These are phyloP conservation scores for Iris macrosiphon DNA, from an alignment of 106 monocot species.

Conservation along the genomic window DNA sequence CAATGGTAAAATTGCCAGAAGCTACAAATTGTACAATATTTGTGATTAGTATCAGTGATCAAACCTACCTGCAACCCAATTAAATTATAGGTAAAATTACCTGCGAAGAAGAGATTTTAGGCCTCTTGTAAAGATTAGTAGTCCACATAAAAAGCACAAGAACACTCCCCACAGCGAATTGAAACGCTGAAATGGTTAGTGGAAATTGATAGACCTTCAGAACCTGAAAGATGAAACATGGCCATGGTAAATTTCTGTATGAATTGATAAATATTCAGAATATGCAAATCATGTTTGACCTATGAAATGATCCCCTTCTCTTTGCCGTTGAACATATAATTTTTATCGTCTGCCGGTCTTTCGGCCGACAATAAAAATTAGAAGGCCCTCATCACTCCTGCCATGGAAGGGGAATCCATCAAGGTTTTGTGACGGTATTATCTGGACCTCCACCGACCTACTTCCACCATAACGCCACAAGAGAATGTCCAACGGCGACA, in stretches of 20 bases:
- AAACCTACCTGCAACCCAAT: background rate
- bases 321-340: too few species aligned
- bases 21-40: slow-evolving; percentile 17
- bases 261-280: too few species aligned
- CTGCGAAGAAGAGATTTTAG: slow-evolving; percentile 48
- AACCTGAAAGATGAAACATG: slow-evolving; percentile 28
- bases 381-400: too few species aligned
- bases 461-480: too few species aligned
- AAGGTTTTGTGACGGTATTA: too few species aligned
- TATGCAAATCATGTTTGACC: too few species aligned
- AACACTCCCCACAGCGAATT: slow-evolving; percentile 47
- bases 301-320: too few species aligned
- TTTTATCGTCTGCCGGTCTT: too few species aligned
- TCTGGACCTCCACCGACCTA: too few species aligned
- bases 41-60: background rate
- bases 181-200: slow-evolving; percentile 45
- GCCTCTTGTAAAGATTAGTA: slow-evolving; percentile 36
- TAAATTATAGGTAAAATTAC: slow-evolving; percentile 10
- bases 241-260: background rate
- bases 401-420: too few species aligned
- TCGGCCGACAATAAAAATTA: too few species aligned
- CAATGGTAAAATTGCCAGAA: slow-evolving; percentile 45
- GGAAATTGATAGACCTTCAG: slow-evolving; percentile 52
- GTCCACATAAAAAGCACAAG: slow-evolving; percentile 52
- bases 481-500: too few species aligned